Conservation (phyloP, 257 asterid species). For the Solanum paucissectum region DNA sequence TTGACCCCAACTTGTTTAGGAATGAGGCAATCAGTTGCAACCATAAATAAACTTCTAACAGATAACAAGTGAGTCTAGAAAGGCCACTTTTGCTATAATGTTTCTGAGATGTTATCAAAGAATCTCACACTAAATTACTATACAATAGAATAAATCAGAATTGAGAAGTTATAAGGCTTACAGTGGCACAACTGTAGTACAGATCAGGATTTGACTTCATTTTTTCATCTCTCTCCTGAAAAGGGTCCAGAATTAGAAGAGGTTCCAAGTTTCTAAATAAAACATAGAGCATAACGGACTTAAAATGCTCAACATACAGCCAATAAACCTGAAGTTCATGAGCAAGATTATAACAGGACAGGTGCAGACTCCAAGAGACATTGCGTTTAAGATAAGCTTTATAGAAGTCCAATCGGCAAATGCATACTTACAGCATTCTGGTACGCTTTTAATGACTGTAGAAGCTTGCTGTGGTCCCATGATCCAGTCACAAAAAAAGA, state of each 20-base stretch:
- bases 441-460: conserved; percentile 79
- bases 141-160: background rate
- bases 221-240: conserved; percentile 83
- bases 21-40: background rate
- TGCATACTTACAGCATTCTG: conserved; percentile 81
- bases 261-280: background rate
- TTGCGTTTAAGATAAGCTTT: background rate
- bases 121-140: background rate
- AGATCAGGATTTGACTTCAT: conserved; percentile 86
- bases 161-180: conserved; percentile 19
- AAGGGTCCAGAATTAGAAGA: conserved; percentile 4
- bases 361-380: background rate
- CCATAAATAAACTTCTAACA: background rate
- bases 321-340: background rate
- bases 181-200: conserved; percentile 80
- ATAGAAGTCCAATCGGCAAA: background rate
- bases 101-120: background rate
- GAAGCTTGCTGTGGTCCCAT: conserved; percentile 72
- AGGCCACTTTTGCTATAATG: background rate
- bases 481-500: conserved; percentile 82
- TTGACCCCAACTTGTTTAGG: background rate
- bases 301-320: conserved; percentile 1
- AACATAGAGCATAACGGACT: background rate
- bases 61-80: background rate
- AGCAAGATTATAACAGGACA: background rate